Evolutionary conservation across 352 stramenopile genomes (phyloP).

Genomic region (Phytophthora sp.): DNA sequence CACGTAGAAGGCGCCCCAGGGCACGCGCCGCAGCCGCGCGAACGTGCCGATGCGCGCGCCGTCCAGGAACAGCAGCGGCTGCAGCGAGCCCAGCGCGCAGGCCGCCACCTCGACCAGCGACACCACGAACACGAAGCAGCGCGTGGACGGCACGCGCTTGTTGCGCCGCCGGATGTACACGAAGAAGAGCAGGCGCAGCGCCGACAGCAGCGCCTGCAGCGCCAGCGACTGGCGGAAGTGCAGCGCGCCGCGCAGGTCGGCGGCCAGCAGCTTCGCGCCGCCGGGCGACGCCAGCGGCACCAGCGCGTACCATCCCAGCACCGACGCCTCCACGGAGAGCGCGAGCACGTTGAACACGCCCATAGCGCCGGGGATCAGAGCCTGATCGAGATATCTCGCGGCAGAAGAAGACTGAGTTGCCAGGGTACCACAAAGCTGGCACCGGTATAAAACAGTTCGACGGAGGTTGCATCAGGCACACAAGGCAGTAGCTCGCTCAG

Average conservation of each 20-base stretch:
- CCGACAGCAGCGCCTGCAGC: slow-evolving; percentile 53
- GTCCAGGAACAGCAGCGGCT: slow-evolving; percentile 70
- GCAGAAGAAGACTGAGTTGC: slow-evolving; percentile 27
- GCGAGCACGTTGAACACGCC: slow-evolving; percentile 72
- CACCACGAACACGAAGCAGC: slow-evolving; percentile 82
- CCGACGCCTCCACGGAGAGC: slow-evolving; percentile 56
- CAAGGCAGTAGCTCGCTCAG: too few species aligned
- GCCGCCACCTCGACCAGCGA: slow-evolving; percentile 60
- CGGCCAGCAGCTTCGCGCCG: slow-evolving; percentile 33
- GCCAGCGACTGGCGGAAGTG: slow-evolving; percentile 76
- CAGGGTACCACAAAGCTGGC: too few species aligned
- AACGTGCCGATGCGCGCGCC: slow-evolving; percentile 53
- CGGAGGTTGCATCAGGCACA: too few species aligned
- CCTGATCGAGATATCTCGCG: slow-evolving; percentile 7
- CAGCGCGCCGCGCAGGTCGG: slow-evolving; percentile 44
- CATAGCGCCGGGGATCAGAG: slow-evolving; percentile 42
- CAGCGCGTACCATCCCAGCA: slow-evolving; percentile 65
- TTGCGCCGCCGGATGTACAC: slow-evolving; percentile 70
- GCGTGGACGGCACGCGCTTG: slow-evolving; percentile 75
- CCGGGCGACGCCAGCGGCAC: slow-evolving; percentile 40
- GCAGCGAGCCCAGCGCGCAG: slow-evolving; percentile 56
- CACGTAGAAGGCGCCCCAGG: slow-evolving; percentile 66
- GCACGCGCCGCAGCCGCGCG: slow-evolving; percentile 41
- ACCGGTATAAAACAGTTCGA: too few species aligned
- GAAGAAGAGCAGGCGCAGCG: slow-evolving; percentile 65